A percentile compares a stretch with the other conserved stretches of the same genome.
phyloP scores from a whole-genome alignment of 148 eudicot species.

The Amaranthus cruentus region DNA sequence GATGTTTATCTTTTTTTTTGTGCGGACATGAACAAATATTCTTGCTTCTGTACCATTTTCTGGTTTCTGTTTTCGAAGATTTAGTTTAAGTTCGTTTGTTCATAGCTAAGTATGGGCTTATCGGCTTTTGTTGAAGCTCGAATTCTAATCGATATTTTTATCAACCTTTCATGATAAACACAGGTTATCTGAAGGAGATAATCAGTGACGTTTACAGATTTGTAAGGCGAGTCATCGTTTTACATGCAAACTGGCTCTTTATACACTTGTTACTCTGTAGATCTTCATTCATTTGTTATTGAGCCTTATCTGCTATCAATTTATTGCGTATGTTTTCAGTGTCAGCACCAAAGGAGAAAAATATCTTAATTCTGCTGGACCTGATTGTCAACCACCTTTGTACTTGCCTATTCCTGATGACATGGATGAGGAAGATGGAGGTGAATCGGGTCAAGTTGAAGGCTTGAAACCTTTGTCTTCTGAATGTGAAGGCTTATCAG shows the following conservation, averaged over 20 bases:
- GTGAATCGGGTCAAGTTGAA: conserved; percentile 33
- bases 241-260: background rate
- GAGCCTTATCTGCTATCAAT: background rate
- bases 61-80: no score
- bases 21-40: background rate
- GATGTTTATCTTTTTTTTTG: background rate
- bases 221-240: conserved; percentile 39
- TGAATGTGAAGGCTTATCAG: conserved; percentile 46
- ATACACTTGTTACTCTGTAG: background rate
- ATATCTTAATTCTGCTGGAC: conserved; percentile 60
- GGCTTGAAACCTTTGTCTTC: conserved; percentile 28
- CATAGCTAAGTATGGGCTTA: background rate
- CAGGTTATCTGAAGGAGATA: conserved; percentile 71
- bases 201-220: conserved; percentile 46
- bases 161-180: conserved; percentile 21
- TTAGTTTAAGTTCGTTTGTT: background rate
- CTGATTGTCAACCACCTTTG: conserved; percentile 67
- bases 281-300: conserved; percentile 7
- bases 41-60: no score
- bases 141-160: conserved; percentile 14
- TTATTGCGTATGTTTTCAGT: conserved; percentile 33
- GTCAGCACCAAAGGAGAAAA: conserved; percentile 56
- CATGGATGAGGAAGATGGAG: conserved; percentile 40
- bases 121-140: background rate
- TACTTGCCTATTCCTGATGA: conserved; percentile 51